These are phyloP conservation scores for Fusarium continuum DNA, from an alignment of 2,329 filamentous ascomycete genomes.

Conservation along the genomic window DNA sequence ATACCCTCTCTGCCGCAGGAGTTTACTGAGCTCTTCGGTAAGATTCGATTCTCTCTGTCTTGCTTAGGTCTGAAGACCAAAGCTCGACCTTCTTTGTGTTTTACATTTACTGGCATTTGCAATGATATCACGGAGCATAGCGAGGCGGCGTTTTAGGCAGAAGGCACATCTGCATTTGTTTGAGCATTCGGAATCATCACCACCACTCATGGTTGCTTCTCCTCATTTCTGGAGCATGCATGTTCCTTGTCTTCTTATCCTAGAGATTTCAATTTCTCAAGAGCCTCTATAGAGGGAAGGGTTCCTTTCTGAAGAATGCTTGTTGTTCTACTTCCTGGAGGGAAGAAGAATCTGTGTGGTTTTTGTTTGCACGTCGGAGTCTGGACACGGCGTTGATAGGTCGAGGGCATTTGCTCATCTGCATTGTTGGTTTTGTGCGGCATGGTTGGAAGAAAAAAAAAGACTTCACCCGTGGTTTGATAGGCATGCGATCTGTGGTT, in stretches of 20 bases:
- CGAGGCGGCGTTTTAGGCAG: conserved; percentile 51
- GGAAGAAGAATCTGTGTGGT: conserved; percentile 6
- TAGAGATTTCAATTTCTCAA: conserved; percentile 26
- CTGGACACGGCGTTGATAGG: conserved; percentile 33
- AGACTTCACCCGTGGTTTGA: conserved; percentile 24
- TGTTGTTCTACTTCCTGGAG: conserved; percentile 3
- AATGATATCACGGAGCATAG: conserved; percentile 52
- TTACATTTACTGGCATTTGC: conserved; percentile 36
- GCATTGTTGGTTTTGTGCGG: conserved; percentile 28
- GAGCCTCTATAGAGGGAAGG: conserved; percentile 22
- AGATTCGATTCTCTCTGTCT: conserved; percentile 37
- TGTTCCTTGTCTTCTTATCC: conserved; percentile 7
- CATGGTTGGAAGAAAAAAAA: conserved; percentile 41
- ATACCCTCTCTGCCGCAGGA: conserved; percentile 36
- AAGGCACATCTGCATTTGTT: conserved; percentile 39
- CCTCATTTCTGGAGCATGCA: conserved; percentile 21
- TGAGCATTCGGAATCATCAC: conserved; percentile 31
- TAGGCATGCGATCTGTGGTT: conserved; percentile 13
- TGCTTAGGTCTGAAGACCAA: conserved; percentile 25
- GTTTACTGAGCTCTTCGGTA: conserved; percentile 21
- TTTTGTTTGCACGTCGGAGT: conserved; percentile 20
- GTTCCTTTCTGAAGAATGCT: conserved; percentile 12
- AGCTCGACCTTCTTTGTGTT: conserved; percentile 27
- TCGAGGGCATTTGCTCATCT: conserved; percentile 11
- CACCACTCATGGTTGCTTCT: conserved; percentile 25